Evolutionary conservation across 371 early-diverging fungal species (phyloP), one percentile per base, ranked within the genome.

Genomic region (Apophysomyces sp.): DNA sequence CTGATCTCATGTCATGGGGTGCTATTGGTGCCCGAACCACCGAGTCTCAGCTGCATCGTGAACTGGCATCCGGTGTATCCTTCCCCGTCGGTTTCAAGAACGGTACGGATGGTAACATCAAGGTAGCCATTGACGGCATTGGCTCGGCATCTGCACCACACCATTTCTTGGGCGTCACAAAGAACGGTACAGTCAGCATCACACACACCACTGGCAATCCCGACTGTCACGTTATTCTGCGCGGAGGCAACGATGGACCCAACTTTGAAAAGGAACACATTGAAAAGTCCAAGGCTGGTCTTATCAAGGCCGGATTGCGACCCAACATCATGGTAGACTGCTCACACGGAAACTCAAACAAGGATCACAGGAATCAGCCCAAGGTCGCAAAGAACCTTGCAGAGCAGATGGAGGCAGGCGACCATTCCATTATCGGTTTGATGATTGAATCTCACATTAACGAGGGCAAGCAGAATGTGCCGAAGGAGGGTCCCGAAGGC

Each of bases 21-120:
- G 95, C 96, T 21, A 94, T 96, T 67, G 95, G 98, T 31, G 98
- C 98, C 0, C 84, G 98, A 60, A 97, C 97, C 5, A 96, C 96
- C 30, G 93, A 94, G 72, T 92, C 92, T 32, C 94, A 94, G 67
- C 82, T 96, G 29, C 98, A 97, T 72, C 89, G 98, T 60, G 98
- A 97, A 72, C 83, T 97, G 52, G 93, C 96, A 27, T 90, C 91
- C 8, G 98, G 98, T 36, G 86, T 96, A 8, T 94, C 95, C 28
- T 90, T 93, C 70, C 94, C 98, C 8, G 94, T 97, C 18, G 98
- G 98, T 18, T 97, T 97, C 87, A 97, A 96, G 76, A 96, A 96
- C 66, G 96, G 96, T 39, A 87, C 89, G 0, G 95, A 96, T 62
- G 98, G 98, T 41, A 94, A 90, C 62, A 87, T 93, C 26, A 71